These are phyloP conservation scores for Fraxinus baroniana DNA, from an alignment of 305 asterid species.

Conservation along the genomic window DNA sequence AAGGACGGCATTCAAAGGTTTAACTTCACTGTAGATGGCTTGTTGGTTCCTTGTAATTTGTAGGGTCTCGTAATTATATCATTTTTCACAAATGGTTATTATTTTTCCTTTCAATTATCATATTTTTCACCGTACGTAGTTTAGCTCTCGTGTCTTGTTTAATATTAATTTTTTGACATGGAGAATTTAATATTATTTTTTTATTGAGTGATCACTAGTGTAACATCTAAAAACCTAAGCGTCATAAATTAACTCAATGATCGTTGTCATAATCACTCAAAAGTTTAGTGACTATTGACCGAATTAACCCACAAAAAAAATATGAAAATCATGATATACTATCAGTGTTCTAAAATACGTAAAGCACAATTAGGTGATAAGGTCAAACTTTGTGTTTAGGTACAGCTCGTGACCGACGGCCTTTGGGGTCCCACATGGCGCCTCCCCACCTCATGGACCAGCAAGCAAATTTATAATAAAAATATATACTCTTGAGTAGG, in stretches of 20 bases:
- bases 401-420: neutral
- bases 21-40: constrained; percentile 10
- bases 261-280: neutral
- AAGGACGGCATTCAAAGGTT: constrained; percentile 27
- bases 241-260: too few relatives aligned
- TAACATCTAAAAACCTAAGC: too few relatives aligned
- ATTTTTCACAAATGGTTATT: neutral
- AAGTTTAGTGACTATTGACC: neutral
- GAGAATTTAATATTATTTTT: too few relatives aligned
- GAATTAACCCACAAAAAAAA: neutral
- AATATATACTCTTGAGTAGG: too few relatives aligned
- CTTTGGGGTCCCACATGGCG: neutral
- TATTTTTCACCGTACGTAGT: neutral
- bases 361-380: neutral
- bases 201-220: neutral
- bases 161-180: too few relatives aligned
- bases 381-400: neutral
- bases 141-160: neutral
- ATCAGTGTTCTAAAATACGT: neutral
- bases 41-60: neutral
- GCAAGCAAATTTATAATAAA: neutral
- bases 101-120: neutral
- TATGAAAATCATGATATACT: neutral
- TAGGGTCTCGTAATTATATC: neutral
- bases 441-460: neutral